Conservation (phyloP, 495 filamentous ascomycete genomes). For the Cudoniella acicularis region DNA sequence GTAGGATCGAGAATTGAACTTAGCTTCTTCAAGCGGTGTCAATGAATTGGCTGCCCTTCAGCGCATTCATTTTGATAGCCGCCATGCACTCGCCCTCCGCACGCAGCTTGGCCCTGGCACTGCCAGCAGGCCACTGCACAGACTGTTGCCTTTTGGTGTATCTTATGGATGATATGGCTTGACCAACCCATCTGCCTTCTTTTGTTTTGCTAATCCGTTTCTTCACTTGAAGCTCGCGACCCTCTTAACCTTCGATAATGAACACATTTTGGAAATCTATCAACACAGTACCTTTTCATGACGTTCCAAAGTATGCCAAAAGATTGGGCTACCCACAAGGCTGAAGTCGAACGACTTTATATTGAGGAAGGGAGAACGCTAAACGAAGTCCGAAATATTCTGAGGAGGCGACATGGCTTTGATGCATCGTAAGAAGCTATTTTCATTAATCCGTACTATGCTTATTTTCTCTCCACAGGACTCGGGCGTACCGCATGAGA, state of each 20-base stretch:
- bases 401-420: not conserved
- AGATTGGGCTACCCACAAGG: constrained; percentile 7
- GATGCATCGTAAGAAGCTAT: constrained; percentile 14
- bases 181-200: not conserved
- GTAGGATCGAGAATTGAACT: not conserved
- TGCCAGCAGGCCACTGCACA: not conserved
- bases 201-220: not conserved
- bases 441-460: not conserved
- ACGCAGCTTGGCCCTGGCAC: not conserved
- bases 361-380: constrained; percentile 4
- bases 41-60: not conserved
- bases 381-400: constrained; percentile 11
- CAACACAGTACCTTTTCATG: not conserved
- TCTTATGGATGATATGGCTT: not conserved
- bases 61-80: not conserved
- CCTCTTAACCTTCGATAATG: too few species aligned
- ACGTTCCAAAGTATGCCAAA: constrained; percentile 6
- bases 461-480: not conserved
- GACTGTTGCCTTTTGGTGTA: not conserved
- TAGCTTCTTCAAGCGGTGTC: not conserved
- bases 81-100: not conserved
- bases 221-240: too few species aligned
- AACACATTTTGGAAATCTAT: not conserved
- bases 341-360: constrained; percentile 12
- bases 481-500: constrained; percentile 13